Evolutionary conservation across 2,329 filamentous ascomycete species (phyloP).

Genomic region (Neofusicoccum ribis): DNA sequence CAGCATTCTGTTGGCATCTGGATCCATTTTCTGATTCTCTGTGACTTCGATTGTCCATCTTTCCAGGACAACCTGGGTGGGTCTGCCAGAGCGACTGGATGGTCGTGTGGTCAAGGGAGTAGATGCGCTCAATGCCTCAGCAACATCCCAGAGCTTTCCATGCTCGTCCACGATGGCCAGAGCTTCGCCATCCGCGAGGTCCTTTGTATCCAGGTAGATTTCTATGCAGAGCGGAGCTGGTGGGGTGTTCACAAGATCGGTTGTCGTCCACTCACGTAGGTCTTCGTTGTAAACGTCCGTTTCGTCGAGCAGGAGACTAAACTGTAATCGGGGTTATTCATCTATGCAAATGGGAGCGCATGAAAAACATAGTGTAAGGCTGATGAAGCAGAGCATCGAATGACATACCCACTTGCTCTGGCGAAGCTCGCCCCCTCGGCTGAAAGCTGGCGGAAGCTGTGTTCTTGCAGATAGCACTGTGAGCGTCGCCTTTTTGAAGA

Average conservation of each 20-base stretch:
- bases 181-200: slow-evolving; percentile 79
- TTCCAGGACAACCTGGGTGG: slow-evolving; percentile 79
- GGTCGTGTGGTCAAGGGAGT: slow-evolving; percentile 50
- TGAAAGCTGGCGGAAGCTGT: slow-evolving; percentile 61
- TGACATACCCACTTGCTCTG: slow-evolving; percentile 82
- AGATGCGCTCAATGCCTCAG: slow-evolving; percentile 74
- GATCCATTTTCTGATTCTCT: slow-evolving; percentile 55
- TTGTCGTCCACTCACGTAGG: slow-evolving; percentile 76
- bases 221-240: slow-evolving; percentile 88
- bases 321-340: slow-evolving; percentile 56
- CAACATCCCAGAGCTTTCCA: slow-evolving; percentile 90
- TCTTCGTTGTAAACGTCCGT: slow-evolving; percentile 84
- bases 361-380: neutral
- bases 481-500: slow-evolving; percentile 83
- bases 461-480: slow-evolving; percentile 81
- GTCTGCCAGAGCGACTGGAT: slow-evolving; percentile 44
- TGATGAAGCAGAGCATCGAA: neutral
- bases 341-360: slow-evolving; percentile 17
- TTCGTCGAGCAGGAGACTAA: slow-evolving; percentile 92
- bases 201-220: slow-evolving; percentile 79
- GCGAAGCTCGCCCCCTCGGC: slow-evolving; percentile 62
- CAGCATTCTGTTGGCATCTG: slow-evolving; percentile 45
- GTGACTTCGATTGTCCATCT: slow-evolving; percentile 87
- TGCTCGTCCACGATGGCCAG: slow-evolving; percentile 84
- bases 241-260: slow-evolving; percentile 72